Conservation (phyloP, 2,329 filamentous ascomycete species). For the Penicillium sp. region DNA sequence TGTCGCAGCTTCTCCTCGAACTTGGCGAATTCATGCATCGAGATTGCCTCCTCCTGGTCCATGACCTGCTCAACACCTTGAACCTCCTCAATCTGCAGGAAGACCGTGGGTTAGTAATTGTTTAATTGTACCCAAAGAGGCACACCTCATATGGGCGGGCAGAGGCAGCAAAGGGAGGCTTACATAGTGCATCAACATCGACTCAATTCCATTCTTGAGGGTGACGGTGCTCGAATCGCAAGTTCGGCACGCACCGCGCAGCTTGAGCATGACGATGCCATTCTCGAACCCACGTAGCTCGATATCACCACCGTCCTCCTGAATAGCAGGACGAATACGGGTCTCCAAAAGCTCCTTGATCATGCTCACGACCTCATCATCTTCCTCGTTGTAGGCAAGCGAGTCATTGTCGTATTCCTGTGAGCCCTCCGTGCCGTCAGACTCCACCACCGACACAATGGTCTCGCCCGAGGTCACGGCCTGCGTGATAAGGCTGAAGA, state of each 20-base stretch:
- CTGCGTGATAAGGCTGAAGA: conserved; percentile 94
- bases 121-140: too few species aligned
- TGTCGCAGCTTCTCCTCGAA: conserved; percentile 83
- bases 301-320: conserved; percentile 97
- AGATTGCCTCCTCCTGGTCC: conserved; percentile 89
- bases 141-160: too few species aligned
- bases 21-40: conserved; percentile 84
- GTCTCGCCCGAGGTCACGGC: conserved; percentile 80
- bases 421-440: conserved; percentile 57
- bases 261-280: conserved; percentile 82
- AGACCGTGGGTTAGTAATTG: conserved; percentile 24
- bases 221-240: conserved; percentile 98
- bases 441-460: conserved; percentile 74
- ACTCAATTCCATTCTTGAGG: conserved; percentile 95
- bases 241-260: conserved; percentile 90
- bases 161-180: conserved; percentile 48
- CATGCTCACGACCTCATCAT: conserved; percentile 94
- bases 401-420: conserved; percentile 65
- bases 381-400: conserved; percentile 83
- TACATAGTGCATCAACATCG: conserved; percentile 96
- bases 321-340: conserved; percentile 89
- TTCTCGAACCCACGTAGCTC: conserved; percentile 89
- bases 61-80: conserved; percentile 88
- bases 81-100: conserved; percentile 83
- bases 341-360: conserved; percentile 98